Base-by-base conservation (phyloP, 371 early-diverging fungal species). In the Mortierella polycephala region DNA sequence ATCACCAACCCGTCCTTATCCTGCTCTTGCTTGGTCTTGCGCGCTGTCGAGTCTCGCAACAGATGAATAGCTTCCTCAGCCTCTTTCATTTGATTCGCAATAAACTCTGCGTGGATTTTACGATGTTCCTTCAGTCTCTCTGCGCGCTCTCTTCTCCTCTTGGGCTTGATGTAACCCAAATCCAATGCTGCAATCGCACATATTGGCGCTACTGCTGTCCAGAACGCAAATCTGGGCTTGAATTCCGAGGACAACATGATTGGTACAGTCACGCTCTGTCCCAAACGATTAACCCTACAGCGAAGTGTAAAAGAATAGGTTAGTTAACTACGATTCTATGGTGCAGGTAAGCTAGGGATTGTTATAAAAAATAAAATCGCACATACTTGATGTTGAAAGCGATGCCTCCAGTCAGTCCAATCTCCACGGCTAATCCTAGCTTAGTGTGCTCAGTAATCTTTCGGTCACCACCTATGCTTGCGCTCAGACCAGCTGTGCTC, bases 221-320 rank as follows among this genome's bases (percentile, higher is more conserved):
- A 87, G 52, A 93, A 83, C 3, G 92, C 91, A 12, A 95, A 76
- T 58, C 77, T 75, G 11, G 91, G 60, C 67, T 96, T 93, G 46
- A 92, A 88, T 21, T 89, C 86, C 5, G 91, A 85, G 7, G 96
- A 84, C 39, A 97, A 81, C 5, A 92, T 79, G 46, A 97, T 85
- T 7, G 98, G 98, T 16, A 97, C 57, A 9, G 86, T 83, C 51
- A 96, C 81, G 65, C 87, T 89, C 81, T 97, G 97, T 16, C 96
- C 96, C 52, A 97, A 84, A 7, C 96, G 91, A 55, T 88, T 87
- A 30, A 94, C 85, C 68, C 94, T 94, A 47, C 7, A 41, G 30
- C 4, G 30, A 30, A 30, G 30, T 2, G 30, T 30, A 30, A 30
- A 30, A 30, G 4, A 30, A 30, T 30, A 30, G 30, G 30, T 30